phyloP scores from a whole-genome alignment of 148 eudicot species.

The Rhododendron vialii region DNA sequence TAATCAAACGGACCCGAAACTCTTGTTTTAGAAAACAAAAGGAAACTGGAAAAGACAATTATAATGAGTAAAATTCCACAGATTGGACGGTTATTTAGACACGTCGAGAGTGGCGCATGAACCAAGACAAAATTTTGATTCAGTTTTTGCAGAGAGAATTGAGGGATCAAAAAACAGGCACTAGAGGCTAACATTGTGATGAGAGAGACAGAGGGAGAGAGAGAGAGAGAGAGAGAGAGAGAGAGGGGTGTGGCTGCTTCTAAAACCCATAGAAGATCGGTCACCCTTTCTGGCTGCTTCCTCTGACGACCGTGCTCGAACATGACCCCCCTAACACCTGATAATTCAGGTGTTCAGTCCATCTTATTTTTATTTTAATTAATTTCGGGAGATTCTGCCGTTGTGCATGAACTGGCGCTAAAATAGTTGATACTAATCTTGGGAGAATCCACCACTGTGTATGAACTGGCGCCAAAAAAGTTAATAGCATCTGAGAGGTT shows the following conservation, averaged over 20 bases:
- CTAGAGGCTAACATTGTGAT: not conserved
- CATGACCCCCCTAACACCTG: not conserved
- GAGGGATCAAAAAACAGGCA: not conserved
- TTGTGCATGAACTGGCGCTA: too few species aligned
- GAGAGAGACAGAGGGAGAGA: not conserved
- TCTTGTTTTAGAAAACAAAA: not conserved
- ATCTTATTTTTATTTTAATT: too few species aligned
- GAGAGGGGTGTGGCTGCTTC: not conserved
- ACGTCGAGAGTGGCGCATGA: not conserved
- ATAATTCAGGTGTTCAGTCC: too few species aligned
- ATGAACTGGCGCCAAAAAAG: too few species aligned
- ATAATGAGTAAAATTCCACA: not conserved
- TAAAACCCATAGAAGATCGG: not conserved
- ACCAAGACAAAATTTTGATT: not conserved
- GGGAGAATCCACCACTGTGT: too few species aligned
- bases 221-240: not conserved
- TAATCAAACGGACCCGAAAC: not conserved
- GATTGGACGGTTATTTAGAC: not conserved
- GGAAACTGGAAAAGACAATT: not conserved
- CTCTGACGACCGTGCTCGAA: not conserved
- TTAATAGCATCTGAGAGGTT: too few species aligned
- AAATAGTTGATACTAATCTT: too few species aligned
- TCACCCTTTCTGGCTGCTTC: not conserved
- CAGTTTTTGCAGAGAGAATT: not conserved
- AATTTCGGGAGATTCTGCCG: too few species aligned